Evolutionary conservation across 78 protist genomes (phyloP).

Genomic region (slime mould (Dictyostelium discoideum)): dicty_2.7 NC_007090.3:2113001-2113500

Average conservation of each 20-base stretch:
- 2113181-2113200: neutral
- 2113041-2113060: constrained; percentile 27
- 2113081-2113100: constrained; percentile 27
- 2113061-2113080: neutral
- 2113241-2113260: constrained; percentile 30
- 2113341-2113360: constrained; percentile 41
- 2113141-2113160: constrained; percentile 62
- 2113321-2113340: constrained; percentile 55
- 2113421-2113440: constrained; percentile 71
- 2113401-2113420: constrained; percentile 59
- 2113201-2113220: neutral
- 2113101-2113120: constrained; percentile 34
- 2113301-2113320: constrained; percentile 42
- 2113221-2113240: constrained; percentile 21
- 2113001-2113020: constrained; percentile 5
- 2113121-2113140: constrained; percentile 45
- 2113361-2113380: constrained; percentile 45
- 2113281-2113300: constrained; percentile 14
- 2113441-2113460: constrained; percentile 39
- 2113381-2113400: constrained; percentile 25
- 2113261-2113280: neutral
- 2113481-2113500: constrained; percentile 3
- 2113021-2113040: constrained; percentile 20
- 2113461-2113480: constrained; percentile 34
- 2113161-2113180: neutral